phyloP scores from a whole-genome alignment of 2,329 filamentous ascomycete species.

The Stagonosporopsis vannaccii region DNA sequence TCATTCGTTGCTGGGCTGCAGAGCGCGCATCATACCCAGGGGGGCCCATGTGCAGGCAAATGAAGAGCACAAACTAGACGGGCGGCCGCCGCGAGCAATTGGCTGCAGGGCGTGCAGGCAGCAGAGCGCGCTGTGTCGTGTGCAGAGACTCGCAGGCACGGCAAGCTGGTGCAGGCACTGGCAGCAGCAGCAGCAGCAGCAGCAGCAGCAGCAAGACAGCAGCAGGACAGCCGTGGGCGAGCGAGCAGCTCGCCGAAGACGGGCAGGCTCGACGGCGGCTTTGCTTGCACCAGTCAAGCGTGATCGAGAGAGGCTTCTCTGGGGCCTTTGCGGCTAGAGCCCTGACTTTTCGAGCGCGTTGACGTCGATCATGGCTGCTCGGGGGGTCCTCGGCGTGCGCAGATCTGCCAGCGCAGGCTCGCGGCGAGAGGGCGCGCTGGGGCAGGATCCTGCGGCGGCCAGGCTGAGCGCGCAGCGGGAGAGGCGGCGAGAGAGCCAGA shows the following conservation, averaged over 20 bases:
- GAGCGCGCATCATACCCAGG: conserved; percentile 10
- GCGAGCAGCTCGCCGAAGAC: conserved; percentile 8
- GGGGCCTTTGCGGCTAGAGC: conserved; percentile 14
- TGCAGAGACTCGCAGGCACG: conserved; percentile 16
- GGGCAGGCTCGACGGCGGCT: conserved; percentile 8
- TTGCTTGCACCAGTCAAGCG: conserved; percentile 18
- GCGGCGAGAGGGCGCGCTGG: not conserved
- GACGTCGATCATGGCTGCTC: conserved; percentile 20
- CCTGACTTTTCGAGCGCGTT: conserved; percentile 5
- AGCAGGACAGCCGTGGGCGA: not conserved
- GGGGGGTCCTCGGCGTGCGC: conserved; percentile 20
- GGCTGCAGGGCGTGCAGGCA: conserved; percentile 1
- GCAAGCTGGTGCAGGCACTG: not conserved
- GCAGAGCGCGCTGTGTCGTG: conserved; percentile 15
- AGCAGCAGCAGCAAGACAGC: not conserved
- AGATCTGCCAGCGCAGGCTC: conserved; percentile 15
- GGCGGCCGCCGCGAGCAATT: conserved; percentile 21
- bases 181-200: not conserved
- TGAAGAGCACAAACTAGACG: conserved; percentile 39
- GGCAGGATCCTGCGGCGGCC: not conserved
- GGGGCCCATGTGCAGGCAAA: conserved; percentile 38
- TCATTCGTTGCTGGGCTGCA: conserved; percentile 30
- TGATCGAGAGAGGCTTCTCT: conserved; percentile 10
- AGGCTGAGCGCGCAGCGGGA: not conserved
- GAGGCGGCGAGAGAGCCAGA: not conserved